These are phyloP conservation scores for Lindgomyces ingoldianus DNA, from an alignment of 495 filamentous ascomycete species.

Conservation along the genomic window DNA sequence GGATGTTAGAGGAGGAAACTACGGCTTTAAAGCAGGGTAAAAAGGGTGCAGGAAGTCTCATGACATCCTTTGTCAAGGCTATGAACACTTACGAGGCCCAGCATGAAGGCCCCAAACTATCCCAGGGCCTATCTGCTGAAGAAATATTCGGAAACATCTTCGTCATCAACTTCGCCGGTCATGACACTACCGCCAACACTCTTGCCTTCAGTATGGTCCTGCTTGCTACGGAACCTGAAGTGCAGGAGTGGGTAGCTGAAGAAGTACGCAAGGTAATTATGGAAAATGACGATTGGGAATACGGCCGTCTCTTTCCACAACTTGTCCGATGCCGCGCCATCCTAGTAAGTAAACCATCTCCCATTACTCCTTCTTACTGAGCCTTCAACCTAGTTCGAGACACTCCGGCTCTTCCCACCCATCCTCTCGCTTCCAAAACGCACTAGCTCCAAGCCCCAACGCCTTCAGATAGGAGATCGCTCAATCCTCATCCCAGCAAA, in stretches of 20 bases:
- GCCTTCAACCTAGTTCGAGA: conserved; percentile 45
- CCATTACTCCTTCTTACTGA: conserved; percentile 1
- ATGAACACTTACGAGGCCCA: conserved; percentile 32
- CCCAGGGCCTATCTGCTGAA: conserved; percentile 32
- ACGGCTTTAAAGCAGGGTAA: neutral
- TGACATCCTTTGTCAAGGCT: conserved; percentile 23
- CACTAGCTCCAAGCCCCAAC: conserved; percentile 36
- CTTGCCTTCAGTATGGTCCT: conserved; percentile 49
- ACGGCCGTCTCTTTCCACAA: conserved; percentile 13
- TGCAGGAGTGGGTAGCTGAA: conserved; percentile 50
- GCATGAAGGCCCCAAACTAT: conserved; percentile 2
- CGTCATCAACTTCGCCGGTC: conserved; percentile 55
- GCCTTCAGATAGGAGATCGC: conserved; percentile 35
- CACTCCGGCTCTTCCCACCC: conserved; percentile 50
- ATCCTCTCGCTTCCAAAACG: conserved; percentile 47
- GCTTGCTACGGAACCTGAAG: conserved; percentile 48
- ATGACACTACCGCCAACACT: conserved; percentile 54
- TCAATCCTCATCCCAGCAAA: conserved; percentile 43
- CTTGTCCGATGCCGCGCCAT: conserved; percentile 8
- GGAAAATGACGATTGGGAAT: conserved; percentile 42
- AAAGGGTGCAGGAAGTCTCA: conserved; percentile 2
- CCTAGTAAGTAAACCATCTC: conserved; percentile 35
- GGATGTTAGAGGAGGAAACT: conserved; percentile 14
- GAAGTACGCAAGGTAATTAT: conserved; percentile 42
- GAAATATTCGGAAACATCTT: conserved; percentile 56